Evolutionary conservation across 2,329 filamentous ascomycete genomes (phyloP).

Genomic region (Diaporthe sp.): DNA sequence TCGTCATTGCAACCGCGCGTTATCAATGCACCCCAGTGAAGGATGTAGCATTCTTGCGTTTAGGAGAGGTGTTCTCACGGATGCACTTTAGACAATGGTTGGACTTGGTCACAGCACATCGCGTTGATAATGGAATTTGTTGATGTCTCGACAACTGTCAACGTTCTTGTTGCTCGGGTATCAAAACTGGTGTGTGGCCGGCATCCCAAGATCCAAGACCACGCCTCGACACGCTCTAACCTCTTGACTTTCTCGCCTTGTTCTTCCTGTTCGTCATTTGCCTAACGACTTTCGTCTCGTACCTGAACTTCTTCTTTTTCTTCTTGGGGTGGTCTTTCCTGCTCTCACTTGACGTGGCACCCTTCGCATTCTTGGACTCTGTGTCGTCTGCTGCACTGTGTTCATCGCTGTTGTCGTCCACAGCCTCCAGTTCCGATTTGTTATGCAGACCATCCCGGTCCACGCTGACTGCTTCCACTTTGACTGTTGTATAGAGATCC

Average conservation of each 20-base stretch:
- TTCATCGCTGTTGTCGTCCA: slow-evolving; percentile 54
- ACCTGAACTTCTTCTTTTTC: slow-evolving; percentile 93
- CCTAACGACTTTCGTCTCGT: slow-evolving; percentile 89
- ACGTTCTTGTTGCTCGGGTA: slow-evolving; percentile 34
- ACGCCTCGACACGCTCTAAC: slow-evolving; percentile 48
- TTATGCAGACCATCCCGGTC: slow-evolving; percentile 80
- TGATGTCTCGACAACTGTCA: slow-evolving; percentile 34
- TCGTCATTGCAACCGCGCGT: slow-evolving; percentile 22
- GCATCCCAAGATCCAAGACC: background rate
- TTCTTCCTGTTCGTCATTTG: slow-evolving; percentile 80
- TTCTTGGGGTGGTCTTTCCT: slow-evolving; percentile 74
- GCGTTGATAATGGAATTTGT: slow-evolving; percentile 39
- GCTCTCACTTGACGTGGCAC: slow-evolving; percentile 60
- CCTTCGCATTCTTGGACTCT: slow-evolving; percentile 46
- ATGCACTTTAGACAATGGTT: slow-evolving; percentile 41
- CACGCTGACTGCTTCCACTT: slow-evolving; percentile 88
- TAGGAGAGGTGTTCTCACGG: slow-evolving; percentile 38
- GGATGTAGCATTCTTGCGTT: slow-evolving; percentile 40
- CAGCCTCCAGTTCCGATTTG: slow-evolving; percentile 56
- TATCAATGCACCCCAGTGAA: slow-evolving; percentile 33
- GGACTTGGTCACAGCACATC: slow-evolving; percentile 38
- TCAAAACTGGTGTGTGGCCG: slow-evolving; percentile 30
- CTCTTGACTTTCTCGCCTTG: slow-evolving; percentile 70
- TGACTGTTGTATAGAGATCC: slow-evolving; percentile 95
- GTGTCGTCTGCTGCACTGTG: slow-evolving; percentile 51